phyloP scores from a whole-genome alignment of 371 early-diverging fungal species.

The Zopfochytrium polystomum region DNA sequence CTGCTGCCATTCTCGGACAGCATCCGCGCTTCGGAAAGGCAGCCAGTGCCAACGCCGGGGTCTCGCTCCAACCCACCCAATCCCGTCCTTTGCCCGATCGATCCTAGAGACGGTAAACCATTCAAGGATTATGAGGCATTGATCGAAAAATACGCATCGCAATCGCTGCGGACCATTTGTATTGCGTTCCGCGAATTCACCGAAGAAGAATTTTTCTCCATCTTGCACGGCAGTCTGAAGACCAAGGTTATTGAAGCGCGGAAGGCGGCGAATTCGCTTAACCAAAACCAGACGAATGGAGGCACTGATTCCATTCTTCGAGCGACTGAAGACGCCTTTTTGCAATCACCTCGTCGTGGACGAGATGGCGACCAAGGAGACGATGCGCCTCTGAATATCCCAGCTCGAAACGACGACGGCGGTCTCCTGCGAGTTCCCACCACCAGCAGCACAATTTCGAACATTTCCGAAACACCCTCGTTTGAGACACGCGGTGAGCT shows the following conservation, averaged over 20 bases:
- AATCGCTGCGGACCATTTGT: slow-evolving; percentile 68
- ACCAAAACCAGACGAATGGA: background rate
- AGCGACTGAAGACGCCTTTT: background rate
- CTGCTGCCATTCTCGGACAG: slow-evolving; percentile 17
- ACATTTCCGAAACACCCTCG: slow-evolving; percentile 4
- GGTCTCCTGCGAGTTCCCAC: background rate
- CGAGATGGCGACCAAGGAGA: too few relatives aligned
- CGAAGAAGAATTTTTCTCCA: slow-evolving; percentile 24
- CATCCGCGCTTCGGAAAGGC: background rate
- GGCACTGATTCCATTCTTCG: slow-evolving; percentile 3
- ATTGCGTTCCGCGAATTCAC: slow-evolving; percentile 69
- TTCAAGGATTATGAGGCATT: slow-evolving; percentile 48
- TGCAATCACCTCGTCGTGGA: too few relatives aligned
- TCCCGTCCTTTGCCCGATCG: slow-evolving; percentile 19
- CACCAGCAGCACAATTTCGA: background rate
- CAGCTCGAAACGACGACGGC: background rate
- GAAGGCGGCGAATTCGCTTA: slow-evolving; percentile 10
- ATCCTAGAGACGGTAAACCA: slow-evolving; percentile 43
- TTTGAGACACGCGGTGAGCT: slow-evolving; percentile 15
- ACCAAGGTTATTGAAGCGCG: slow-evolving; percentile 18
- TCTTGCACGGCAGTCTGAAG: slow-evolving; percentile 21
- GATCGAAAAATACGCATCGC: slow-evolving; percentile 74
- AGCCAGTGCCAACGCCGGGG: slow-evolving; percentile 12
- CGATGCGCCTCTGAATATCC: background rate
- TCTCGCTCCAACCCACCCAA: slow-evolving; percentile 22